Evolutionary conservation across 345 rosid genomes (phyloP), one percentile per base, ranked within the genome.

Genomic region (Carallia brachiata): DNA sequence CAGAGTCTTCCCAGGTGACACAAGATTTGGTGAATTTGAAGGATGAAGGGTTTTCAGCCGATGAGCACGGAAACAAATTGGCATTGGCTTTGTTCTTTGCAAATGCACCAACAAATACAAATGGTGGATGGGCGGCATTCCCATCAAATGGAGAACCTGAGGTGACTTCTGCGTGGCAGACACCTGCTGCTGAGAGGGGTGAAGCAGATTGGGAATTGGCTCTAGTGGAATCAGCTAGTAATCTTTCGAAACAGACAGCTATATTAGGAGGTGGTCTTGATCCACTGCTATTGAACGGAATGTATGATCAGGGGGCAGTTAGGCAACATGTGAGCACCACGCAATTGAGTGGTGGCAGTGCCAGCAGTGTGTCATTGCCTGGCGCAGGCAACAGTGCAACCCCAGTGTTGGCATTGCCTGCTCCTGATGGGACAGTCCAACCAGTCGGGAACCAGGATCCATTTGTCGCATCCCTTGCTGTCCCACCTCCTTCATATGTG

Each of bases 401-500:
- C 40, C 68, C 67, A 9, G 63, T 71, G 36, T 23, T 71, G 66
- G 80, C 73, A 71, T 57, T 77, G 65, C 80, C 73, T 62, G 73
- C 73, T 27, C 80, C 80, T 53, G 73, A 77, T 28, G 76, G 76
- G 40, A 77, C 66, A 0, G 18, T 67, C 15, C 75, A 44, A 37
- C 61, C 69, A 2, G 75, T 67, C 17, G 71, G 67, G 50, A 71
- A 67, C 55, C 76, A 67, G 65, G 80, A 77, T 23, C 80, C 80
- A 2, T 77, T 77, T 56, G 76, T 73, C 34, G 76, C 80, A 1
- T 77, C 76, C 5, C 18, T 71, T 9, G 36, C 66, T 50, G 68
- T 77, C 28, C 76, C 80, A n/a, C 76, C 80, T 17, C 80, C 80
- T 34, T 71, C 80, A 31, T 77, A 71, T 52, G 76, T 77, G 73